phyloP scores from a whole-genome alignment of 208 protist genomes.

The Wallacemonas collosoma region DNA sequence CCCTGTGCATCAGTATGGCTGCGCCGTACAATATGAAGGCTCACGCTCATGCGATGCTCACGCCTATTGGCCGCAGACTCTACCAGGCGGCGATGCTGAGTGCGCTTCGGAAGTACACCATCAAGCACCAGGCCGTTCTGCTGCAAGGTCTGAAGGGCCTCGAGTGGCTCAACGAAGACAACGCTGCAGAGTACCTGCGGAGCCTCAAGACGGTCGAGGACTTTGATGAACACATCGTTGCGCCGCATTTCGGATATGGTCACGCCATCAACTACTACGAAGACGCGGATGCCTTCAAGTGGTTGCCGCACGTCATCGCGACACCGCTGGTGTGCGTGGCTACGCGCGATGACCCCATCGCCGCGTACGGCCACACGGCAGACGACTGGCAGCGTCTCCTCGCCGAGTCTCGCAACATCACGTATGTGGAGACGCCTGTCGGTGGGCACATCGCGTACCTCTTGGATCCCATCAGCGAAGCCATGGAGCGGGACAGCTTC shows the following conservation, averaged over 20 bases:
- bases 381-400: conserved; percentile 43
- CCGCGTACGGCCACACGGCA: conserved; percentile 20
- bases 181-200: conserved; percentile 18
- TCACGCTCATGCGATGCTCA: conserved; percentile 28
- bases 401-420: conserved; percentile 35
- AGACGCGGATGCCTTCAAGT: conserved; percentile 37
- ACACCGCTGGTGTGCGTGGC: conserved; percentile 49
- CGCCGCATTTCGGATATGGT: conserved; percentile 52
- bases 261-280: conserved; percentile 46
- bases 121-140: conserved; percentile 38
- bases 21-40: conserved; percentile 56
- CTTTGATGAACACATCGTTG: conserved; percentile 47
- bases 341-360: conserved; percentile 50
- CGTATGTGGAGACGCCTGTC: conserved; percentile 54
- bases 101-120: conserved; percentile 33
- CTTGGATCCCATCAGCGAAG: conserved; percentile 35
- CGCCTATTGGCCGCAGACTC: conserved; percentile 22
- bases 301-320: conserved; percentile 23
- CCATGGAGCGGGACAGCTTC: conserved; percentile 15
- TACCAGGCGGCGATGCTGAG: conserved; percentile 40
- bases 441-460: conserved; percentile 68
- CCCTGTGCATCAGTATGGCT: conserved; percentile 29
- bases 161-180: conserved; percentile 20
- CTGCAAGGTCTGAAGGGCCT: conserved; percentile 25
- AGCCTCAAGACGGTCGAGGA: conserved; percentile 31